Conservation (phyloP, 768 basidiomycete species). For the Pleurotus ostreatus region DNA sequence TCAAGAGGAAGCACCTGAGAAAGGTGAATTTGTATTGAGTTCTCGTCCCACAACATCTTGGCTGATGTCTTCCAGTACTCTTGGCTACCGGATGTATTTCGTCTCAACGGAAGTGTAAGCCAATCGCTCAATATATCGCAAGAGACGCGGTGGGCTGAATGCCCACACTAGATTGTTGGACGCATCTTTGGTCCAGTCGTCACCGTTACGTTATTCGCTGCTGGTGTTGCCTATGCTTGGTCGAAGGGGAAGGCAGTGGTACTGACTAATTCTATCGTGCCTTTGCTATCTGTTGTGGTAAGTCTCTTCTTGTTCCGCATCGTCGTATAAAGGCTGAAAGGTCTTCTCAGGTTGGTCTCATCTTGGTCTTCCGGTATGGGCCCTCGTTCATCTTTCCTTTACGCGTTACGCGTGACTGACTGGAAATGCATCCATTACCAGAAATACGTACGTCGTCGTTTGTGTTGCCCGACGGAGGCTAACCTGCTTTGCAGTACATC, state of each 20-base stretch:
- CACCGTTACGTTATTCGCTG: slow-evolving; percentile 77
- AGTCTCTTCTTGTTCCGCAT: slow-evolving; percentile 22
- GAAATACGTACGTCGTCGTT: slow-evolving; percentile 54
- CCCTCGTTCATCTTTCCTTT: not conserved
- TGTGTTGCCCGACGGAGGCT: not conserved
- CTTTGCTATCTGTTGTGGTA: slow-evolving; percentile 86
- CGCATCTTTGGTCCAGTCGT: slow-evolving; percentile 79
- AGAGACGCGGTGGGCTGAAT: not conserved
- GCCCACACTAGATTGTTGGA: slow-evolving; percentile 52
- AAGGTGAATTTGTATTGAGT: slow-evolving; percentile 30
- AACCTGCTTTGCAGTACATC: slow-evolving; percentile 51
- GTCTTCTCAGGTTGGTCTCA: slow-evolving; percentile 67
- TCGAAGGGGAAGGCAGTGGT: slow-evolving; percentile 53
- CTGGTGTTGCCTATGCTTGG: slow-evolving; percentile 54
- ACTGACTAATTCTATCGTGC: slow-evolving; percentile 81
- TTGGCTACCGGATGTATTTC: slow-evolving; percentile 86
- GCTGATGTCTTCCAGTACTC: slow-evolving; percentile 52
- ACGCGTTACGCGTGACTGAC: not conserved
- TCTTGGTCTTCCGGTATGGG: slow-evolving; percentile 79
- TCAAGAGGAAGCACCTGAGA: slow-evolving; percentile 50
- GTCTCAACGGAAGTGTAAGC: slow-evolving; percentile 78
- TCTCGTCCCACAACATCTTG: not conserved
- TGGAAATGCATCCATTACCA: slow-evolving; percentile 19
- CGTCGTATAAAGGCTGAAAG: not conserved
- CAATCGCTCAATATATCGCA: not conserved